Evolutionary conservation across 805 yeast genomes (phyloP).

Genomic region (Ogataea minuta): DNA sequence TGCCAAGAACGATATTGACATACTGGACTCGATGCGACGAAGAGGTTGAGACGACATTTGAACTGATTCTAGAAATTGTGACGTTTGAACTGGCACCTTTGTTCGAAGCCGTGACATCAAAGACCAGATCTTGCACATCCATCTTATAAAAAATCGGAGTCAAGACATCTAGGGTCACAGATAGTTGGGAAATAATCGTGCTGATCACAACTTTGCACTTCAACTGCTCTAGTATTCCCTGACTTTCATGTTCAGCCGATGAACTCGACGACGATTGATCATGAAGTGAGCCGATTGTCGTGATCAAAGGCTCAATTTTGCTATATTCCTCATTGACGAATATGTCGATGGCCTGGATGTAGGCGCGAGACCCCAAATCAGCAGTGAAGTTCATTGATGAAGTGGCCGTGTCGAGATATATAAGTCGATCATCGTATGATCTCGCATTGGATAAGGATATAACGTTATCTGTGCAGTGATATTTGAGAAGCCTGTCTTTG

Average conservation of each 20-base stretch:
- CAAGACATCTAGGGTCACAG: conserved; percentile 13
- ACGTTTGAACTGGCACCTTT: conserved; percentile 10
- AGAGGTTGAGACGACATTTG: conserved; percentile 10
- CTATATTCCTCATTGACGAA: conserved; percentile 26
- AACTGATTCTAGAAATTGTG: conserved; percentile 8
- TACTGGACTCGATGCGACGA: conserved; percentile 10
- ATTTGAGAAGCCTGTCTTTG: conserved; percentile 14
- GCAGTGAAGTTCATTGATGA: conserved; percentile 16
- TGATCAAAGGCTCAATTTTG: conserved; percentile 21
- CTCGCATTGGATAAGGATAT: conserved; percentile 25
- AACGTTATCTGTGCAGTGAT: conserved; percentile 13
- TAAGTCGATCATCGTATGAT: conserved; percentile 22
- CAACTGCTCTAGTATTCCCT: conserved; percentile 3
- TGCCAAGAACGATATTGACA: conserved; percentile 8
- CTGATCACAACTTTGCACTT: conserved; percentile 6
- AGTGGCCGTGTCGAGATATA: conserved; percentile 18
- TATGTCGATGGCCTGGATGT: conserved; percentile 21
- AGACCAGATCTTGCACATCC: conserved; percentile 14
- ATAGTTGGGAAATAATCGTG: conserved; percentile 10
- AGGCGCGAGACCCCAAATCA: conserved; percentile 23
- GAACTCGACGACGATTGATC: not conserved
- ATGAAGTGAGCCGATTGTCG: not conserved
- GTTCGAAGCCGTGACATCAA: conserved; percentile 13
- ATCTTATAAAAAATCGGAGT: conserved; percentile 21
- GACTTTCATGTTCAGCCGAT: not conserved